phyloP scores from a whole-genome alignment of 2,329 filamentous ascomycete species.

The Eutypa lata region DNA sequence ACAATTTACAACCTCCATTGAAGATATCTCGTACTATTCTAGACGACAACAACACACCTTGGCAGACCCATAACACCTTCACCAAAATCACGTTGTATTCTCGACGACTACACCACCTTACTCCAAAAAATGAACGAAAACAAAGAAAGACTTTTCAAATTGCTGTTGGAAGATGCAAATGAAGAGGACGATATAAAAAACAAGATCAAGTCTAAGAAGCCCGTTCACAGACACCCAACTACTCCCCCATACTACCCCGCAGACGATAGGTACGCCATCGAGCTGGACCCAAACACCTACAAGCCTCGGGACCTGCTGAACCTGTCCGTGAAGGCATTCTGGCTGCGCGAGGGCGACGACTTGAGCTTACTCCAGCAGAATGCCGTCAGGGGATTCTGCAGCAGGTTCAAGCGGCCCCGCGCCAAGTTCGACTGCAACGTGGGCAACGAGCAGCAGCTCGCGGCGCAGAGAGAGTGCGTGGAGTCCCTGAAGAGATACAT shows the following conservation, averaged over 20 bases:
- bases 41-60: too few relatives aligned
- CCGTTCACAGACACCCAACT: neutral
- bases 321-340: conserved; percentile 10
- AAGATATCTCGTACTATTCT: too few relatives aligned
- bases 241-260: neutral
- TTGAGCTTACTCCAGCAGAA: conserved; percentile 7
- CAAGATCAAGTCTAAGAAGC: neutral
- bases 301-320: conserved; percentile 16
- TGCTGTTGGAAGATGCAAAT: neutral
- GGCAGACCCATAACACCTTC: too few relatives aligned
- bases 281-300: conserved; percentile 6
- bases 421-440: neutral
- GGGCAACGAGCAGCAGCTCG: neutral
- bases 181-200: neutral
- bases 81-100: too few relatives aligned
- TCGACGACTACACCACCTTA: neutral
- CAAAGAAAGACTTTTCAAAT: neutral
- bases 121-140: neutral
- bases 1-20: too few relatives aligned
- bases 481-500: conserved; percentile 5
- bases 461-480: neutral
- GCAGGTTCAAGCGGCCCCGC: neutral
- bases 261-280: neutral
- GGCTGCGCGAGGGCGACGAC: conserved; percentile 3
- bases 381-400: conserved; percentile 3